Evolutionary conservation across 148 eudicot genomes (phyloP).

Genomic region (Rhododendron vialii): DNA sequence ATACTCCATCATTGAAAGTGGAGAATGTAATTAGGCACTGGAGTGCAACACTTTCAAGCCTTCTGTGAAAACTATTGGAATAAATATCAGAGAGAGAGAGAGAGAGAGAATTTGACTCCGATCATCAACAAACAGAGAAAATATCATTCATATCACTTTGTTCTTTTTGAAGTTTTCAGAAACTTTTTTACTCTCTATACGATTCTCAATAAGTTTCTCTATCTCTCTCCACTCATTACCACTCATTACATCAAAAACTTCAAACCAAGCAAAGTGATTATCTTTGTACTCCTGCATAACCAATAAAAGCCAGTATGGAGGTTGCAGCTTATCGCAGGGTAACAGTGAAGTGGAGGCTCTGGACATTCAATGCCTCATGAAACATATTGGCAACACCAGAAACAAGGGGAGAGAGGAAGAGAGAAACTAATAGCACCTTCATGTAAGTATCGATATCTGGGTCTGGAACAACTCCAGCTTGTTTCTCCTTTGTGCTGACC

Average conservation of each 20-base stretch:
- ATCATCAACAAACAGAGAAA: not conserved
- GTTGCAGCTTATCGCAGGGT: not conserved
- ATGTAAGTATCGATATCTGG: constrained; percentile 68
- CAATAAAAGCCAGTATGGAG: not conserved
- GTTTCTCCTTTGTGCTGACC: constrained; percentile 71
- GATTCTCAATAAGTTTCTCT: too few relatives aligned
- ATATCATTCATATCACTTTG: not conserved
- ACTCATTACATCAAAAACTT: too few relatives aligned
- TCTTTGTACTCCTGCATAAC: not conserved
- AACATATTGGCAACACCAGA: not conserved
- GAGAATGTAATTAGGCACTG: not conserved
- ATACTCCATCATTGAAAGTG: not conserved
- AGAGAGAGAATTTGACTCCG: not conserved
- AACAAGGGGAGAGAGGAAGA: too few relatives aligned
- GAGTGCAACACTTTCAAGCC: not conserved
- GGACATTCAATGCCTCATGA: not conserved
- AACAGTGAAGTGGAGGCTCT: not conserved
- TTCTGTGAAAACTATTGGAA: not conserved
- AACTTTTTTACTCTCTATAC: too few relatives aligned
- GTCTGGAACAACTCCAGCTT: constrained; percentile 67
- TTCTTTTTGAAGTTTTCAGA: too few relatives aligned
- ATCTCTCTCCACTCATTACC: too few relatives aligned
- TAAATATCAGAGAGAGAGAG: not conserved
- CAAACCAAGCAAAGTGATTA: too few relatives aligned
- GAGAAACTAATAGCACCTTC: constrained; percentile 46